Evolutionary conservation across 148 eudicot genomes (phyloP).

Genomic region (Silene uniflora): DNA sequence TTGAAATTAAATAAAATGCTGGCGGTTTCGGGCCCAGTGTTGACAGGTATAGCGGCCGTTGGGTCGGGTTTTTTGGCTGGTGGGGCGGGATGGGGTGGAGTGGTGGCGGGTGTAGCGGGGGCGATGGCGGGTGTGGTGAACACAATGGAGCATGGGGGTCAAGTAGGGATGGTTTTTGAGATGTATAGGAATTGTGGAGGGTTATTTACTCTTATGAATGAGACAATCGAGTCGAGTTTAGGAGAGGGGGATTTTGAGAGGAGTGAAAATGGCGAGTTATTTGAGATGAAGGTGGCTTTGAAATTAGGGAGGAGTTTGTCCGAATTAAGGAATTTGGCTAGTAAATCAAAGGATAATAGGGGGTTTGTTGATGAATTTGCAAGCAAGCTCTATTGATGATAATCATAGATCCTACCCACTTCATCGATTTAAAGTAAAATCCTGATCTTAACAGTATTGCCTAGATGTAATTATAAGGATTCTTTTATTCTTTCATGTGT

Average conservation of each 20-base stretch:
- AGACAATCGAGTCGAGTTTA: constrained; percentile 29
- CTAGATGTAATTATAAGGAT: background rate
- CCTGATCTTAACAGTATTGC: too few relatives aligned
- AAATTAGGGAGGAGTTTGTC: constrained; percentile 54
- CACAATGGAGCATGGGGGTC: constrained; percentile 68
- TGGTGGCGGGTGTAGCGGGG: constrained; percentile 40
- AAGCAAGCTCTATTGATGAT: constrained; percentile 48
- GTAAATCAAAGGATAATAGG: constrained; percentile 26
- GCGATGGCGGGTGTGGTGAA: constrained; percentile 41
- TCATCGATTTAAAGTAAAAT: too few relatives aligned
- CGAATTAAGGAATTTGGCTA: constrained; percentile 44
- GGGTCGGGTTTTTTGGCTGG: constrained; percentile 39
- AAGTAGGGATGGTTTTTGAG: constrained; percentile 86
- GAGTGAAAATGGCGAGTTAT: constrained; percentile 53
- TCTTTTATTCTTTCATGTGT: constrained; percentile 22
- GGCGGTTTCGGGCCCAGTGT: constrained; percentile 48
- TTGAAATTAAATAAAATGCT: constrained; percentile 49
- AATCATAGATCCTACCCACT: too few relatives aligned
- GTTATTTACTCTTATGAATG: constrained; percentile 41
- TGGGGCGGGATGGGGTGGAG: constrained; percentile 36
- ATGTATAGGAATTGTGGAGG: constrained; percentile 76
- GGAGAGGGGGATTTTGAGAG: constrained; percentile 27
- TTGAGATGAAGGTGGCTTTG: constrained; percentile 58
- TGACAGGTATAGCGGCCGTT: constrained; percentile 52
- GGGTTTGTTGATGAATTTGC: constrained; percentile 47